These are phyloP conservation scores for Lepraria neglecta DNA, from an alignment of 495 filamentous ascomycete genomes.

Conservation along the genomic window DNA sequence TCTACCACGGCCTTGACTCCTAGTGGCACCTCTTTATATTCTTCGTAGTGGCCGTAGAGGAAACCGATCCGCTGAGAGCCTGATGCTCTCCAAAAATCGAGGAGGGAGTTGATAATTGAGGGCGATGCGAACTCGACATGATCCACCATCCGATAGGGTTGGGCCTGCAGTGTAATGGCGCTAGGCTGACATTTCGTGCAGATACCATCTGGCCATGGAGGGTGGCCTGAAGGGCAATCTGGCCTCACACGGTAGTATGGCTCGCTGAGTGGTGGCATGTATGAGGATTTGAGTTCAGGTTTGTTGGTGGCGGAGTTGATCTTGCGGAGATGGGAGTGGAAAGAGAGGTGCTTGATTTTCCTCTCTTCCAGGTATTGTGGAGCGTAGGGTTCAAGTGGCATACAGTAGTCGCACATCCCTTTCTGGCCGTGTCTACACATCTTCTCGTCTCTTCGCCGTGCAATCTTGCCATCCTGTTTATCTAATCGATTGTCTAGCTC, in stretches of 20 bases:
- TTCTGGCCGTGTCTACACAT: constrained; percentile 95
- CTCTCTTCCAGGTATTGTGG: constrained; percentile 78
- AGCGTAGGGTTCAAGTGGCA: constrained; percentile 94
- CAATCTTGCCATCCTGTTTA: constrained; percentile 88
- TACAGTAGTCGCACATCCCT: constrained; percentile 99
- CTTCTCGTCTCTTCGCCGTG: constrained; percentile 63
- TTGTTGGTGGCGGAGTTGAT: constrained; percentile 95
- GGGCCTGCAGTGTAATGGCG: constrained; percentile 89
- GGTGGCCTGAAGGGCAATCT: constrained; percentile 88
- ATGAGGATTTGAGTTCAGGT: constrained; percentile 81
- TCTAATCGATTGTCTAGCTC: constrained; percentile 79
- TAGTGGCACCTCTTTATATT: constrained; percentile 87
- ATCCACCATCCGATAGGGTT: constrained; percentile 95
- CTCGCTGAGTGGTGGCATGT: constrained; percentile 91
- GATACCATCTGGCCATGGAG: constrained; percentile 93
- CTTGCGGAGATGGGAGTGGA: constrained; percentile 90
- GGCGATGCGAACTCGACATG: constrained; percentile 92
- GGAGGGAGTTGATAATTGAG: constrained; percentile 72
- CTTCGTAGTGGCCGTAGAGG: constrained; percentile 83
- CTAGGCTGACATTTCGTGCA: constrained; percentile 98
- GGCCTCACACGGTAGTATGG: constrained; percentile 85
- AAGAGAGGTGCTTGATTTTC: constrained; percentile 97
- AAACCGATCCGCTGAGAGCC: constrained; percentile 78
- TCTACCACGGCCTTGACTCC: constrained; percentile 96
- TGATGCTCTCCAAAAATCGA: constrained; percentile 85